Conservation (phyloP, 2,329 filamentous ascomycete genomes). For the Piedraia hortae region DNA sequence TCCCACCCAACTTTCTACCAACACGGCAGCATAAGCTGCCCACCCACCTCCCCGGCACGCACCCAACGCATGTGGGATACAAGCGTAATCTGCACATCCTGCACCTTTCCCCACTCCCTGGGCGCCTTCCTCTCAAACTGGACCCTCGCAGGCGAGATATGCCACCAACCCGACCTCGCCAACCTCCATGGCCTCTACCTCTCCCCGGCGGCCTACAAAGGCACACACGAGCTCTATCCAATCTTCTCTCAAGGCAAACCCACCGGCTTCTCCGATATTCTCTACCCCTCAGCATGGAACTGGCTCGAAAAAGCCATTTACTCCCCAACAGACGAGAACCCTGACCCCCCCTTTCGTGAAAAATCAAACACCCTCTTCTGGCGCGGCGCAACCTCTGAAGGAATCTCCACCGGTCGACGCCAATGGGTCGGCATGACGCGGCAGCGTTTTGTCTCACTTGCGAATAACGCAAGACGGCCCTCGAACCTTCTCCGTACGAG, state of each 20-base stretch:
- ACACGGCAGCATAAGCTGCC: conserved; percentile 27
- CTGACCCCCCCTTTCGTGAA: conserved; percentile 27
- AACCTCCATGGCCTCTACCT: conserved; percentile 48
- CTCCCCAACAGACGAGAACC: conserved; percentile 21
- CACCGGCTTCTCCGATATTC: conserved; percentile 45
- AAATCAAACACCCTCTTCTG: conserved; percentile 44
- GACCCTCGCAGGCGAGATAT: conserved; percentile 36
- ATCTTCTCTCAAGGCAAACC: conserved; percentile 53
- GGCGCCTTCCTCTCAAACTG: conserved; percentile 41
- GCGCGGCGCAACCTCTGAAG: conserved; percentile 39
- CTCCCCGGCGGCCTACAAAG: conserved; percentile 31
- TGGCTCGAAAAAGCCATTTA: conserved; percentile 30
- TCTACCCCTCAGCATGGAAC: conserved; percentile 40
- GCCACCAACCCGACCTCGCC: conserved; percentile 49
- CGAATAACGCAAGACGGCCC: conserved; percentile 27
- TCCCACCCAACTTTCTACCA: conserved; percentile 16
- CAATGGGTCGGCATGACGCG: conserved; percentile 39
- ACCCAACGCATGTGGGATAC: conserved; percentile 34
- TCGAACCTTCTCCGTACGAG: conserved; percentile 29
- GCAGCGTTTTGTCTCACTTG: conserved; percentile 46
- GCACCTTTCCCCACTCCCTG: conserved; percentile 34
- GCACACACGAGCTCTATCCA: conserved; percentile 37
- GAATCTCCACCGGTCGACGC: conserved; percentile 20
- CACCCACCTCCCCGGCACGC: conserved; percentile 31
- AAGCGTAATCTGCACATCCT: conserved; percentile 34